A percentile compares a stretch with the other conserved stretches of the same genome.
These are phyloP conservation scores for Mortierella hygrophila DNA, from an alignment of 192 early-diverging fungal genomes.

Conservation along the genomic window DNA sequence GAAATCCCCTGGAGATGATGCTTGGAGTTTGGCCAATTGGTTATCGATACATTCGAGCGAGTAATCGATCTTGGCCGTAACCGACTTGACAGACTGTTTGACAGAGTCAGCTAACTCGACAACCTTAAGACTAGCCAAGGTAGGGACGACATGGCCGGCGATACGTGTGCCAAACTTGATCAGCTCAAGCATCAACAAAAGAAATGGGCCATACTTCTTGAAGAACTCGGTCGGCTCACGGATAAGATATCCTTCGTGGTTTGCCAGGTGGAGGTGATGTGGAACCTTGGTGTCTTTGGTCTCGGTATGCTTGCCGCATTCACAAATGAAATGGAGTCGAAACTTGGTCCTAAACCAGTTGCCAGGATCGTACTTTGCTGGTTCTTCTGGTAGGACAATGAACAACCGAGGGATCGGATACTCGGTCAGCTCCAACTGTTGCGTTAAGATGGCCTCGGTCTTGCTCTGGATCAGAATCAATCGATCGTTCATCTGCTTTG, in stretches of 20 bases:
- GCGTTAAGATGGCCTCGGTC: slow-evolving; percentile 5
- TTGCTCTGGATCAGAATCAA: slow-evolving; percentile 16
- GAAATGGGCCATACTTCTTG: slow-evolving; percentile 1
- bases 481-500: slow-evolving; percentile 18
- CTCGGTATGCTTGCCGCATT: slow-evolving; percentile 10
- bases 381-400: slow-evolving; percentile 11
- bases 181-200: background rate
- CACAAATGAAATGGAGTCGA: slow-evolving; percentile 3
- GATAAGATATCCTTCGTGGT: slow-evolving; percentile 5
- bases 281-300: background rate
- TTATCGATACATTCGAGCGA: background rate
- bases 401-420: slow-evolving; percentile 23
- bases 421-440: slow-evolving; percentile 10
- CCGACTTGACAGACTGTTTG: background rate
- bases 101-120: slow-evolving; percentile 7
- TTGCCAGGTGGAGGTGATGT: slow-evolving; percentile 11
- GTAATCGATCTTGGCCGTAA: background rate
- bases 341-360: slow-evolving; percentile 2
- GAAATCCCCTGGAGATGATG: background rate
- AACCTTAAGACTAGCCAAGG: slow-evolving; percentile 1
- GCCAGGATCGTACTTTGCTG: background rate
- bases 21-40: slow-evolving; percentile 3
- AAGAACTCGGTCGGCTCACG: slow-evolving; percentile 6
- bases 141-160: background rate
- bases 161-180: background rate